phyloP scores from a whole-genome alignment of 2,329 filamentous ascomycete genomes.

The Leptographium wingfieldii region DNA sequence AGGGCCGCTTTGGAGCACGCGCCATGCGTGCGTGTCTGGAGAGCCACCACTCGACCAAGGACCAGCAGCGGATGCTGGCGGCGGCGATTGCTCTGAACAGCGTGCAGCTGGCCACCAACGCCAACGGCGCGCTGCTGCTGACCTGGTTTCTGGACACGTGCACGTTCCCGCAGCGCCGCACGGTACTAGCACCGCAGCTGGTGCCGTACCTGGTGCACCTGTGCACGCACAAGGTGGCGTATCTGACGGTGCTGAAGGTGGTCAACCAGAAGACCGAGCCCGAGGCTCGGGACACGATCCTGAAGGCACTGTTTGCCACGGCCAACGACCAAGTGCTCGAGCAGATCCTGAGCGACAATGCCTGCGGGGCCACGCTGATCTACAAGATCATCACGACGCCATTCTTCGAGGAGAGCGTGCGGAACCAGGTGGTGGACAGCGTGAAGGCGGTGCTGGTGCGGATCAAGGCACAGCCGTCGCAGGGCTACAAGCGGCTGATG shows the following conservation, averaged over 20 bases:
- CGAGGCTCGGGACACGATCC: constrained; percentile 78
- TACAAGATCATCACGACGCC: constrained; percentile 98
- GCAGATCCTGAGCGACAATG: constrained; percentile 80
- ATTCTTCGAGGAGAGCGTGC: constrained; percentile 89
- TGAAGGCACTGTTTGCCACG: constrained; percentile 87
- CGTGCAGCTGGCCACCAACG: constrained; percentile 89
- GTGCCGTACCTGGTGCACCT: constrained; percentile 89
- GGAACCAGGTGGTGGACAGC: constrained; percentile 78
- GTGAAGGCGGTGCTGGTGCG: constrained; percentile 79
- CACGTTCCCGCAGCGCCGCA: constrained; percentile 83
- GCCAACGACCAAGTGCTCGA: constrained; percentile 76
- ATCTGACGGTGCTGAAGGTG: constrained; percentile 91
- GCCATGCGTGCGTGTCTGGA: constrained; percentile 96
- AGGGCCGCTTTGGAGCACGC: constrained; percentile 86
- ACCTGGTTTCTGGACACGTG: constrained; percentile 99
- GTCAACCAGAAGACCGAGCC: constrained; percentile 95
- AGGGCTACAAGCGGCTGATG: constrained; percentile 98
- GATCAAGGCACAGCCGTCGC: constrained; percentile 84
- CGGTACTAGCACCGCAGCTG: constrained; percentile 80
- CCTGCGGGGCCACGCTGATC: constrained; percentile 87
- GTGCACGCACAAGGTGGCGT: constrained; percentile 97
- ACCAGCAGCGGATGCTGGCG: constrained; percentile 89
- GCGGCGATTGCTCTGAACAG: constrained; percentile 93
- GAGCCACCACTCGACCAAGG: constrained; percentile 87
- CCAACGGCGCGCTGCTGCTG: constrained; percentile 83